Conservation (phyloP, 2,329 filamentous ascomycete species). For the Xylariaceae sp. region DNA sequence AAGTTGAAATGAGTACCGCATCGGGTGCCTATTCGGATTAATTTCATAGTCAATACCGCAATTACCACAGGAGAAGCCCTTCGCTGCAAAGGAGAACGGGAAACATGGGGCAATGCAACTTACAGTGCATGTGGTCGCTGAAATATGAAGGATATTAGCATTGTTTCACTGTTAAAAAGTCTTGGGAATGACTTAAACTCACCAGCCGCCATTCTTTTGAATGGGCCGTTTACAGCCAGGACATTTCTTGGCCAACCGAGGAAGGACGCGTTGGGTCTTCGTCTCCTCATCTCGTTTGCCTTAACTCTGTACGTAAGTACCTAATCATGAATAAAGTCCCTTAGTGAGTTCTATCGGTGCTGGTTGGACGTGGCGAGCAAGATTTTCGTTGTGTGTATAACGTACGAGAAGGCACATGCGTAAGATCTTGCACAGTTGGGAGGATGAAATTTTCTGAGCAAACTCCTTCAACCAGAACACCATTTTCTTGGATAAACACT, state of each 20-base stretch:
- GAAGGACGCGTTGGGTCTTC: constrained; percentile 29
- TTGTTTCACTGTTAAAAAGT: neutral
- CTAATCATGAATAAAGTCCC: no score
- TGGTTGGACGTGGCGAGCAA: no score
- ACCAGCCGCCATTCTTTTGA: constrained; percentile 43
- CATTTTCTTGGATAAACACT: no score
- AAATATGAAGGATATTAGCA: neutral
- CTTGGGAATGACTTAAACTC: neutral
- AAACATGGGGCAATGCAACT: neutral
- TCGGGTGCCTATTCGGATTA: neutral
- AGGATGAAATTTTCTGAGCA: no score
- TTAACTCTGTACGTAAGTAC: no score
- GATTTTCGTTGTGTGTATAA: no score
- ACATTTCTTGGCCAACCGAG: constrained; percentile 36
- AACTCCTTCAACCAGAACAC: no score
- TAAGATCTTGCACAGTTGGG: no score
- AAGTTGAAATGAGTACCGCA: neutral
- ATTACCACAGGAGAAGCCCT: neutral
- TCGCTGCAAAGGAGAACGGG: neutral
- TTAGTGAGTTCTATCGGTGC: no score
- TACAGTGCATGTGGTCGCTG: constrained; percentile 6
- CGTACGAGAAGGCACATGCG: no score
- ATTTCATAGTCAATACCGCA: neutral
- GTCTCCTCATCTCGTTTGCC: constrained; percentile 36
- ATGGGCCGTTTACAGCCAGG: constrained; percentile 38